Percentiles rank a stretch among this genome's conserved stretches.
Evolutionary conservation across 495 filamentous ascomycete genomes (phyloP).

Genomic region (Xylaria grammica): DNA sequence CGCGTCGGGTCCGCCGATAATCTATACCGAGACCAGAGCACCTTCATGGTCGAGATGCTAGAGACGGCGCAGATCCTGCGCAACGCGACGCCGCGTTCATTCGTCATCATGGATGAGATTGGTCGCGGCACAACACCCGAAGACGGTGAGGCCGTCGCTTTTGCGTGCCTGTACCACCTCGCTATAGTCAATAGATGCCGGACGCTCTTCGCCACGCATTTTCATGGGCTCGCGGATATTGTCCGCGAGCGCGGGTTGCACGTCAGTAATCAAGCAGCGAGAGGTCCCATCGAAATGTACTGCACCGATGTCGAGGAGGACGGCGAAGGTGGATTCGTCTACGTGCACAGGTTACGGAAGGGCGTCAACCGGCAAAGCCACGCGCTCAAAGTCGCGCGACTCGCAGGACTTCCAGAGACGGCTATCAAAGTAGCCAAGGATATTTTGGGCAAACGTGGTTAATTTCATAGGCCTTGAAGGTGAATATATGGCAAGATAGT

Average conservation of each 20-base stretch:
- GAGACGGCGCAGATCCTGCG: constrained; percentile 74
- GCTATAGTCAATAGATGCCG: constrained; percentile 76
- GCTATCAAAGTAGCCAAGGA: constrained; percentile 62
- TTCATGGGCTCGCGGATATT: constrained; percentile 84
- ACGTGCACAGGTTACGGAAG: constrained; percentile 77
- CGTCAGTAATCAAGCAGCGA: constrained; percentile 41
- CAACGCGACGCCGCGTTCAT: constrained; percentile 68
- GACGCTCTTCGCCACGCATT: constrained; percentile 92
- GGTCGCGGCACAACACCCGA: constrained; percentile 91
- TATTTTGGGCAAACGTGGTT: background rate
- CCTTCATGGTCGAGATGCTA: constrained; percentile 92
- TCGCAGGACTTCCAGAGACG: constrained; percentile 75
- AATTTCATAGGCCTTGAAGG: background rate
- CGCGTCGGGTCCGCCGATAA: constrained; percentile 93
- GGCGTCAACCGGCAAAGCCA: constrained; percentile 88
- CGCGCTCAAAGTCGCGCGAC: constrained; percentile 86
- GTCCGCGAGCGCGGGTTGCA: constrained; percentile 38
- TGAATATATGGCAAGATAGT: background rate
- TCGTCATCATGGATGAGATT: constrained; percentile 99
- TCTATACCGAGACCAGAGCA: constrained; percentile 88
- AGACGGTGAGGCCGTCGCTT: constrained; percentile 88
- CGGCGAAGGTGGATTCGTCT: constrained; percentile 72
- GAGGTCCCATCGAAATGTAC: constrained; percentile 72
- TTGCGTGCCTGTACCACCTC: constrained; percentile 83
- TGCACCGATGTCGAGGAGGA: constrained; percentile 88